Percentiles rank a stretch among this genome's conserved stretches.
Conservation (phyloP, 1,284 basidiomycete genomes). For the Meripilus lineatus region DNA sequence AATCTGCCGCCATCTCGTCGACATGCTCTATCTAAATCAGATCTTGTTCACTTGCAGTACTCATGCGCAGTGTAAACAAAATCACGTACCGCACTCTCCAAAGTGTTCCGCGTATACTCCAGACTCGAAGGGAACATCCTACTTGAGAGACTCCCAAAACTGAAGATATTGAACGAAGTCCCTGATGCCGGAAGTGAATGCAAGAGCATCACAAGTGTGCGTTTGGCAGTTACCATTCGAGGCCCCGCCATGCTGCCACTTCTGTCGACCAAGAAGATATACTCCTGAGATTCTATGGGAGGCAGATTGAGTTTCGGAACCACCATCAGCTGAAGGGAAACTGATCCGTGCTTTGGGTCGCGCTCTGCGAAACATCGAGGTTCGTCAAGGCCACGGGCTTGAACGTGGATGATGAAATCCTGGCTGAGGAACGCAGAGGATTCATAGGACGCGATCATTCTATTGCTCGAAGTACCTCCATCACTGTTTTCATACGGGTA, state of each 20-base stretch:
- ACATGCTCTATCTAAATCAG: conserved; percentile 36
- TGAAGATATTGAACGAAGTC: conserved; percentile 45
- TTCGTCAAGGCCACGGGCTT: conserved; percentile 38
- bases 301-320: conserved; percentile 44
- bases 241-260: conserved; percentile 40
- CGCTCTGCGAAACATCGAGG: conserved; percentile 53
- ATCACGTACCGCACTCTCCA: conserved; percentile 36
- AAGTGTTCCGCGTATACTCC: conserved; percentile 25
- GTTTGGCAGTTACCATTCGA: conserved; percentile 35
- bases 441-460: background rate
- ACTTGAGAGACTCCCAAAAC: conserved; percentile 34
- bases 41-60: background rate
- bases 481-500: conserved; percentile 1
- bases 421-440: conserved; percentile 8
- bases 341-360: conserved; percentile 24
- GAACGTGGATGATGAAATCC: conserved; percentile 10
- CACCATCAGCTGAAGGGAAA: conserved; percentile 47
- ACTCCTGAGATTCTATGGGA: conserved; percentile 36
- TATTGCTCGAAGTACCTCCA: background rate
- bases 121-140: conserved; percentile 33
- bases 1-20: conserved; percentile 8
- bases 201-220: conserved; percentile 34
- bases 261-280: conserved; percentile 41
- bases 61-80: background rate
- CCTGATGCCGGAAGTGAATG: conserved; percentile 33